Evolutionary conservation across 1,284 basidiomycete species (phyloP).

Genomic region (Phlebopus sp.): DNA sequence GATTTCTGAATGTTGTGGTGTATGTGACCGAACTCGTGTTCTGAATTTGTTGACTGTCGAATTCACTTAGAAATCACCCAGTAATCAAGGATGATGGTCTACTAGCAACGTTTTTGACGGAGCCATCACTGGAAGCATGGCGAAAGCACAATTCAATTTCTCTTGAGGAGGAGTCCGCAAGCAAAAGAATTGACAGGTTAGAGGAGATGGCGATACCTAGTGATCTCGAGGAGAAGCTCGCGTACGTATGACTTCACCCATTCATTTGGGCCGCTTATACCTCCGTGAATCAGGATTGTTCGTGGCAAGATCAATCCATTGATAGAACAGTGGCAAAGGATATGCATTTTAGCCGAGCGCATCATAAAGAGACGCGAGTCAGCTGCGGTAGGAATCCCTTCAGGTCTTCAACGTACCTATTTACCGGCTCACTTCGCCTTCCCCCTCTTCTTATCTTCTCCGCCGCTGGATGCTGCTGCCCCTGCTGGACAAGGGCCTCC

Average conservation of each 20-base stretch:
- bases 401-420: slow-evolving; percentile 57
- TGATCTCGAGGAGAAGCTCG: slow-evolving; percentile 86
- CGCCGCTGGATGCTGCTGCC: slow-evolving; percentile 24
- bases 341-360: slow-evolving; percentile 81
- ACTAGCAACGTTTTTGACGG: slow-evolving; percentile 76
- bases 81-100: slow-evolving; percentile 84
- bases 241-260: slow-evolving; percentile 41
- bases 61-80: slow-evolving; percentile 73
- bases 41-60: slow-evolving; percentile 1
- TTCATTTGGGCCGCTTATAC: slow-evolving; percentile 3
- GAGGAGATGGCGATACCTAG: slow-evolving; percentile 92
- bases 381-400: slow-evolving; percentile 76
- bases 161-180: slow-evolving; percentile 83
- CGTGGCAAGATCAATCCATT: slow-evolving; percentile 68
- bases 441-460: slow-evolving; percentile 36
- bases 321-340: slow-evolving; percentile 89
- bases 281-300: slow-evolving; percentile 50
- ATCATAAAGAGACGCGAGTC: slow-evolving; percentile 84
- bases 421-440: slow-evolving; percentile 67
- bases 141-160: slow-evolving; percentile 70
- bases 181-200: slow-evolving; percentile 75
- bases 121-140: slow-evolving; percentile 83
- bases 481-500: slow-evolving; percentile 29
- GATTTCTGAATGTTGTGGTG: slow-evolving; percentile 80
- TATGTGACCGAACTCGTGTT: slow-evolving; percentile 34